phyloP scores from a whole-genome alignment of 2,329 filamentous ascomycete genomes.

The Karstenula rhodostoma region DNA sequence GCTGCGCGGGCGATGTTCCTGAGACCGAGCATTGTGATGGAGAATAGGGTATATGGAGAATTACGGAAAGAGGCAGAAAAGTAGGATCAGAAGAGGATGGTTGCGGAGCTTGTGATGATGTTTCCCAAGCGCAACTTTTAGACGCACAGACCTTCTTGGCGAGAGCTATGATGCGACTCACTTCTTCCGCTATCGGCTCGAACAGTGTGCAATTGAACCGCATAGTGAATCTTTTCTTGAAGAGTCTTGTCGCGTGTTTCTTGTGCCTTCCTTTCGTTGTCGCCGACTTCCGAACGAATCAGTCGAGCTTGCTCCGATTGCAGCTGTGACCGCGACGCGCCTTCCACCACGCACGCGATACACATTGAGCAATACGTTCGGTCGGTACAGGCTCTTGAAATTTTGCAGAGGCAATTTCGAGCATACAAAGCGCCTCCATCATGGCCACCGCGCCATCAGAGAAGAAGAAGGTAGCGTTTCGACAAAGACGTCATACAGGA shows the following conservation, averaged over 20 bases:
- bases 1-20: conserved; percentile 55
- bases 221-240: background rate
- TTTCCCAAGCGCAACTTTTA: conserved; percentile 12
- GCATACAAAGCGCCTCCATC: conserved; percentile 2
- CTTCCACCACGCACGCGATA: background rate
- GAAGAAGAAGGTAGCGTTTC: conserved; percentile 45
- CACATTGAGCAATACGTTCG: background rate
- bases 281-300: background rate
- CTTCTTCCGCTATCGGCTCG: conserved; percentile 24
- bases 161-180: conserved; percentile 19
- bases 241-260: background rate
- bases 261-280: background rate
- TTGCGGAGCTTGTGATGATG: conserved; percentile 15
- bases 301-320: background rate
- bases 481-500: background rate
- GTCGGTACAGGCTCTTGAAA: background rate
- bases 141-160: conserved; percentile 7
- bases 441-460: conserved; percentile 42
- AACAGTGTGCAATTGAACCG: background rate
- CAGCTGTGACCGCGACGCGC: background rate
- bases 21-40: conserved; percentile 54
- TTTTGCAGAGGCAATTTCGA: background rate
- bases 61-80: conserved; percentile 8
- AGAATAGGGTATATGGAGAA: conserved; percentile 16
- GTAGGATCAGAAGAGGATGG: conserved; percentile 12